Percentiles rank a stretch among this genome's conserved stretches.
phyloP scores from a whole-genome alignment of 2,329 filamentous ascomycete genomes.

The Beauveria rudraprayagi region DNA sequence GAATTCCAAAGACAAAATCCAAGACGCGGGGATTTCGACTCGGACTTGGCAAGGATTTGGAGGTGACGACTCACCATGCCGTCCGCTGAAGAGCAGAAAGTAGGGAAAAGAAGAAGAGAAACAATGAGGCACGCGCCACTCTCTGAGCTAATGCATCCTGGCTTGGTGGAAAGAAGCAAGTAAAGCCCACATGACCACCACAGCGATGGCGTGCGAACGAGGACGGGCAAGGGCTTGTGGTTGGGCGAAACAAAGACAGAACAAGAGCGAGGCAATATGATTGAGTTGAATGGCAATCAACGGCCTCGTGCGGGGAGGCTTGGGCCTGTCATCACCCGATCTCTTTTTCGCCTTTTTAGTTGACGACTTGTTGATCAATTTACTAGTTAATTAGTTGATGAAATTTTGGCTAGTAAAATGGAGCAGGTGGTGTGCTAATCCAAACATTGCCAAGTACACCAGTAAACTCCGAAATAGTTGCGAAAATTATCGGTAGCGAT shows the following conservation, averaged over 20 bases:
- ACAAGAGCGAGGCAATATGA: background rate
- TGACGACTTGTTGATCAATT: background rate
- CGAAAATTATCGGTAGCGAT: too few species aligned
- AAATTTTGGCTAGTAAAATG: too few species aligned
- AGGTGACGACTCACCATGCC: slow-evolving; percentile 5
- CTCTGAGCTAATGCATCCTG: too few species aligned
- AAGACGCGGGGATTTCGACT: background rate
- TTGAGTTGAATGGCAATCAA: too few species aligned
- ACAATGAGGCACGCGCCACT: background rate
- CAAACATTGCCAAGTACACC: background rate
- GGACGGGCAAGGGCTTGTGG: background rate
- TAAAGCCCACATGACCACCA: background rate
- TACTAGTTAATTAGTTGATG: too few species aligned
- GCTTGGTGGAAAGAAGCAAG: background rate
- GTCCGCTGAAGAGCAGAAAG: slow-evolving; percentile 8
- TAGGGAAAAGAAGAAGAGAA: background rate
- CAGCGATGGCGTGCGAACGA: background rate
- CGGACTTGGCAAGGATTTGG: background rate
- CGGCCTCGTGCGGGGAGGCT: background rate
- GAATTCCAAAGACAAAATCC: background rate
- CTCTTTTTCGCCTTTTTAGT: background rate
- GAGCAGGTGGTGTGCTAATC: too few species aligned
- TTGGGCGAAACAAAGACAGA: background rate
- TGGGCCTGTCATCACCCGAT: background rate
- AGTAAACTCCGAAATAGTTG: too few species aligned